Evolutionary conservation across 1,139 yeast genomes (phyloP).

Genomic region (Zygosaccharomyces pseudobailii): DNA sequence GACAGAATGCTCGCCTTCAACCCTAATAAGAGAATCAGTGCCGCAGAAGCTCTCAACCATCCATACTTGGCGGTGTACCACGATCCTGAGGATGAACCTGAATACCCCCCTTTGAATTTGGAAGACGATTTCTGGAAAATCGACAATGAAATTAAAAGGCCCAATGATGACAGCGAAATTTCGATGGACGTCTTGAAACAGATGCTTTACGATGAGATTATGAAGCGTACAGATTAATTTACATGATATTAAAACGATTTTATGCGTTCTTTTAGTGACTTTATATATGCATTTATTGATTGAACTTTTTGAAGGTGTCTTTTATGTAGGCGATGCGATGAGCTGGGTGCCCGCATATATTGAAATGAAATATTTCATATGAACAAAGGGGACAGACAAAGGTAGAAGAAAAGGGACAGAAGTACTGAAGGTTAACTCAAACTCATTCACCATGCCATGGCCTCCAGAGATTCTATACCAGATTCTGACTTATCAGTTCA

Average conservation of each 20-base stretch:
- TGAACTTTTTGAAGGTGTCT: conserved; percentile 3
- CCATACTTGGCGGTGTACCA: conserved; percentile 63
- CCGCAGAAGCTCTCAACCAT: conserved; percentile 59
- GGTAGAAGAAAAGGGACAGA: neutral
- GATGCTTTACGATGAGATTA: conserved; percentile 54
- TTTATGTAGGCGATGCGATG: conserved; percentile 1
- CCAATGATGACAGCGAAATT: conserved; percentile 32
- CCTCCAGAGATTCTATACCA: conserved; percentile 39
- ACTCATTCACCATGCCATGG: conserved; percentile 7
- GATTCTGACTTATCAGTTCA: conserved; percentile 38
- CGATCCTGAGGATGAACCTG: conserved; percentile 70
- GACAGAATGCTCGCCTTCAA: conserved; percentile 57
- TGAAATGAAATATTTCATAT: neutral
- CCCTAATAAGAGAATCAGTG: conserved; percentile 60
- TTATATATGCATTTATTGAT: neutral
- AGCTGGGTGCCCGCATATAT: neutral
- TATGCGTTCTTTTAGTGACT: neutral
- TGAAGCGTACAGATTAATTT: conserved; percentile 32
- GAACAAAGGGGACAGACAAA: neutral
- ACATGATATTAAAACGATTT: neutral
- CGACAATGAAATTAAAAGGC: conserved; percentile 47
- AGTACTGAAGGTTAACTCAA: neutral
- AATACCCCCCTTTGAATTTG: conserved; percentile 43
- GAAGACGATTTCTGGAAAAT: conserved; percentile 59
- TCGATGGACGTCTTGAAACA: conserved; percentile 39